Conservation (phyloP, 2,329 filamentous ascomycete species). For the Scytalidium sp. region DNA sequence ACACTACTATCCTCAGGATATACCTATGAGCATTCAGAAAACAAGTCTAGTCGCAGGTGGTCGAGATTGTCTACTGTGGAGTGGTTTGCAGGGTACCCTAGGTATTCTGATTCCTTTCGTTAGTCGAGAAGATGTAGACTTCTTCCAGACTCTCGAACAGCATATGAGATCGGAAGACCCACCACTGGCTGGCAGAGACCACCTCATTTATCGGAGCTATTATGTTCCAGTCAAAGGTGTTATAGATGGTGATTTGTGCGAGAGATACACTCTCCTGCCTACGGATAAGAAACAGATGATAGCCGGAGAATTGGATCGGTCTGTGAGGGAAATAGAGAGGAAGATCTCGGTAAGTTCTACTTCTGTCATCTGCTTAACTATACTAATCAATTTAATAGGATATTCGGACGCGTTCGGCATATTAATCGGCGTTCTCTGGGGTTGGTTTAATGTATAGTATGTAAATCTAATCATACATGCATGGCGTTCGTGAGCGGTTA, state of each 20-base stretch:
- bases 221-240: conserved; percentile 95
- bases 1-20: conserved; percentile 88
- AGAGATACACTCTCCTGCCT: conserved; percentile 79
- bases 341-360: conserved; percentile 69
- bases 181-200: conserved; percentile 86
- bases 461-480: conserved; percentile 19
- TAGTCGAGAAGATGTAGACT: conserved; percentile 90
- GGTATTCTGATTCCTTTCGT: conserved; percentile 91
- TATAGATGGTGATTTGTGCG: conserved; percentile 95
- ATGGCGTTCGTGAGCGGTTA: conserved; percentile 14
- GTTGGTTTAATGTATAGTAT: conserved; percentile 3
- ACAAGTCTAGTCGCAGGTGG: conserved; percentile 88
- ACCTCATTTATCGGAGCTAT: conserved; percentile 92
- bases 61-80: conserved; percentile 89
- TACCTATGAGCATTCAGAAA: conserved; percentile 87
- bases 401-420: conserved; percentile 55
- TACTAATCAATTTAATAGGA: conserved; percentile 35
- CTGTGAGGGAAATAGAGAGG: conserved; percentile 88
- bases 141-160: conserved; percentile 92
- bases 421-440: conserved; percentile 26
- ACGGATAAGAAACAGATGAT: conserved; percentile 95
- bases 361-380: neutral
- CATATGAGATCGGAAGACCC: conserved; percentile 84
- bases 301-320: conserved; percentile 86
- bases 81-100: conserved; percentile 89